Base-by-base conservation (phyloP, 768 basidiomycete species). In the Cyclocybe cylindracea region DNA sequence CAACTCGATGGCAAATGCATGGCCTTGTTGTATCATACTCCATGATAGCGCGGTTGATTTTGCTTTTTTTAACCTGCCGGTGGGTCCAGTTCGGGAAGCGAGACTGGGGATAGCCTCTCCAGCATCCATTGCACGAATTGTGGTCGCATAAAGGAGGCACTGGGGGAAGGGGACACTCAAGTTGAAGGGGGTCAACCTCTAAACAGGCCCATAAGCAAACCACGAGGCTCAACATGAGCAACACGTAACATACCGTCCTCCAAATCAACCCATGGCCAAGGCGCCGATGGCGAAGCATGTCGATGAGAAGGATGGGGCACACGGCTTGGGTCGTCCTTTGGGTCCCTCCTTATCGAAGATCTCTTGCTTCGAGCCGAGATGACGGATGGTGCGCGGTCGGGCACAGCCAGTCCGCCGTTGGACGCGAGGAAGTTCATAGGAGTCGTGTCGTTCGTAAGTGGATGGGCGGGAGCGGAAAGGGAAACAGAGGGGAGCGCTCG, bases 71-170 rank as follows among this genome's bases (percentile, higher is more conserved):
- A 3, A 76, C 70, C 53, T 84, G 82, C 10, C 60, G 59, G 7
- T 61, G 55, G 0, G 80, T 83, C 84, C 84, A 83, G 50, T 83
- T 84, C 11, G 79, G 81, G 55, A 80, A 85, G 34, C 65, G 65
- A 6, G 76, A 76, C 42, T 77, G 72, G 5, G 77, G 77, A 50
- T 78, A 79, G 0, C 63, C 63, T 46, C 38, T 66, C 72, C 73
- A 78, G 53, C 76, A 78, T 7, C 65, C 66, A 13, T 63, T 50
- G 51, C 77, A 78, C 8, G 51, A 46, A 11, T 48, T 52, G 45
- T 76, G 77, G 42, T 70, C 63, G 52, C 76, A 78, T 16, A 61
- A 59, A 7, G 57, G 54, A 1, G 75, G 73, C 8, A 75, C 68
- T 3, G 75, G 70, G 2, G 71, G 69, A 6, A 62, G 42, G 14